Conservation (phyloP, 345 rosid species). For the Anacardium occidentale region DNA sequence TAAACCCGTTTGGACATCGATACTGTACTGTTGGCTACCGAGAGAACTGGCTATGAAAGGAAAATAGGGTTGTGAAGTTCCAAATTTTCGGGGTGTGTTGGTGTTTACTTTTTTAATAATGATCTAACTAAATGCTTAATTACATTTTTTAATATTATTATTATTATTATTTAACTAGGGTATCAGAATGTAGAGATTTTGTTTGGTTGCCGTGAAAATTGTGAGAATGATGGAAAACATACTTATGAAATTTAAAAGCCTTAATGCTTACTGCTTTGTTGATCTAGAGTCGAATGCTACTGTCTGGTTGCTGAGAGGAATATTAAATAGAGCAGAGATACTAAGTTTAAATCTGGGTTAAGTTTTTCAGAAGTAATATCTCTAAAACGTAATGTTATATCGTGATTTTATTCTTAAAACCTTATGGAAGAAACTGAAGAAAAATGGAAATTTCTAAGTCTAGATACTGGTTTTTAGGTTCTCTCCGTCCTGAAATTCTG, state of each 20-base stretch:
- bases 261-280: not conserved
- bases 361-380: too few relatives aligned
- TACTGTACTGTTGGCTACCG: not conserved
- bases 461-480: not conserved
- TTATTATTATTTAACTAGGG: not conserved
- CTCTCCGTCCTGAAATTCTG: too few relatives aligned
- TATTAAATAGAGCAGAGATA: not conserved
- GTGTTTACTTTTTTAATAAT: not conserved
- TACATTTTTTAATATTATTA: not conserved
- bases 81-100: too few relatives aligned
- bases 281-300: not conserved
- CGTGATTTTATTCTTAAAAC: not conserved
- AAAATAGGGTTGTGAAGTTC: not conserved
- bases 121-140: not conserved
- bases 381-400: too few relatives aligned
- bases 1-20: not conserved
- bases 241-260: not conserved
- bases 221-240: not conserved
- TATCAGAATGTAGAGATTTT: not conserved
- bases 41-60: not conserved
- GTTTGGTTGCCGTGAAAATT: slow-evolving; percentile 10
- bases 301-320: not conserved
- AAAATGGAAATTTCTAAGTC: not conserved
- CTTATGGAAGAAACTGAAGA: not conserved
- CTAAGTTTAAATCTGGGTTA: not conserved